Conservation (phyloP, 768 basidiomycete species). For the Termitomyces sp. region DNA sequence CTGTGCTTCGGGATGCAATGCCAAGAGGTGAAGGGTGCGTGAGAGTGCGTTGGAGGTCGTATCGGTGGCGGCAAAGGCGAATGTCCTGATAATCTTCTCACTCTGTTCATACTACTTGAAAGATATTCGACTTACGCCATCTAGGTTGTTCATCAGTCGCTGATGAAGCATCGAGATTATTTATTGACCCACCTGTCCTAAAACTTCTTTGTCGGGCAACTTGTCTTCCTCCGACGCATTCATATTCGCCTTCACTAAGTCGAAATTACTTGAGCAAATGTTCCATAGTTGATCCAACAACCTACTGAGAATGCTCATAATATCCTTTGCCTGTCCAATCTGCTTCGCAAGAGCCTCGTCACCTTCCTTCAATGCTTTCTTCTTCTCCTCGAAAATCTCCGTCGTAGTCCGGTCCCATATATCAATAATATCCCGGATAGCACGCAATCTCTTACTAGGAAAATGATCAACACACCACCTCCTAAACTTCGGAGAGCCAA, state of each 20-base stretch:
- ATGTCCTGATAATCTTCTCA: not conserved
- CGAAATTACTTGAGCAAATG: not conserved
- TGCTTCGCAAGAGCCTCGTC: conserved; percentile 1
- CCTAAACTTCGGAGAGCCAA: conserved; percentile 1
- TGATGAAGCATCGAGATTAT: not conserved
- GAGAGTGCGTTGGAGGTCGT: conserved; percentile 3
- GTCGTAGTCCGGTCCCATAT: not conserved
- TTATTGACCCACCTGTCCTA: not conserved
- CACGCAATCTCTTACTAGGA: not conserved
- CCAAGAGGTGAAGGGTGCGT: not conserved
- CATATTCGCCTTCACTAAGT: not conserved
- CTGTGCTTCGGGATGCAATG: not conserved
- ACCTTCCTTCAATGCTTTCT: not conserved
- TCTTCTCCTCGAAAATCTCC: not conserved
- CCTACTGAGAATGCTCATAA: conserved; percentile 3
- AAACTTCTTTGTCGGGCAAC: not conserved
- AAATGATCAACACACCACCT: conserved; percentile 1
- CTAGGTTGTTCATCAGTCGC: not conserved
- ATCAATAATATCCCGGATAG: conserved; percentile 4
- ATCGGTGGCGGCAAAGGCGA: conserved; percentile 2
- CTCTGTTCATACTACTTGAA: not conserved
- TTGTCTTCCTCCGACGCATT: not conserved
- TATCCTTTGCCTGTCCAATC: conserved; percentile 1
- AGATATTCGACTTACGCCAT: not conserved
- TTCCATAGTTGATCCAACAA: not conserved